A percentile compares a stretch with the other conserved stretches of the same genome.
These are phyloP conservation scores for Vigna nakashimae DNA, from an alignment of 306 rosid genomes.

Conservation along the genomic window DNA sequence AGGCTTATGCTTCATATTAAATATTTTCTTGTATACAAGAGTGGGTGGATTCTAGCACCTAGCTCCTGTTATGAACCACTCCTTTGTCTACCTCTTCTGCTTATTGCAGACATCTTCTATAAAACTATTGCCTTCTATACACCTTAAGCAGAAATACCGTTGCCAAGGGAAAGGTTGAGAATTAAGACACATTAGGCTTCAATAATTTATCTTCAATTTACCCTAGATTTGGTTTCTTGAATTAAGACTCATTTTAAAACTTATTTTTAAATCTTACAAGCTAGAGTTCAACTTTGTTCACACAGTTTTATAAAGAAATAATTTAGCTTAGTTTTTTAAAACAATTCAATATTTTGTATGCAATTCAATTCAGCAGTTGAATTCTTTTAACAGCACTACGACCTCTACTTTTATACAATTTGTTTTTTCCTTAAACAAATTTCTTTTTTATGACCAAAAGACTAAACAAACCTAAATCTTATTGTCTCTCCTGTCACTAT, in stretches of 20 bases:
- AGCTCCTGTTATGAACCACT: slow-evolving; percentile 19
- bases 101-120: background rate
- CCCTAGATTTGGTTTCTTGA: slow-evolving; percentile 19
- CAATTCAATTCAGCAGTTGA: no score
- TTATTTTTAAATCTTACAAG: no score
- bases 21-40: slow-evolving; percentile 22
- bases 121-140: background rate
- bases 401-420: background rate
- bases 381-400: no score
- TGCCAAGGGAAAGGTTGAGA: slow-evolving; percentile 20
- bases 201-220: background rate
- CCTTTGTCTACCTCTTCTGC: slow-evolving; percentile 9
- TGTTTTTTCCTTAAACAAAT: slow-evolving; percentile 4
- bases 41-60: slow-evolving; percentile 29
- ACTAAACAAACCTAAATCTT: background rate
- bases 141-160: background rate
- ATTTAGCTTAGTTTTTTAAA: no score
- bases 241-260: no score
- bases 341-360: no score
- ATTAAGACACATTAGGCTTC: slow-evolving; percentile 8
- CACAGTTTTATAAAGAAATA: no score
- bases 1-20: slow-evolving; percentile 13
- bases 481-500: slow-evolving; percentile 4
- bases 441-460: background rate
- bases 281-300: no score